These are phyloP conservation scores for Kwoniella dendrophila DNA, from an alignment of 768 basidiomycete species.

Conservation along the genomic window DNA sequence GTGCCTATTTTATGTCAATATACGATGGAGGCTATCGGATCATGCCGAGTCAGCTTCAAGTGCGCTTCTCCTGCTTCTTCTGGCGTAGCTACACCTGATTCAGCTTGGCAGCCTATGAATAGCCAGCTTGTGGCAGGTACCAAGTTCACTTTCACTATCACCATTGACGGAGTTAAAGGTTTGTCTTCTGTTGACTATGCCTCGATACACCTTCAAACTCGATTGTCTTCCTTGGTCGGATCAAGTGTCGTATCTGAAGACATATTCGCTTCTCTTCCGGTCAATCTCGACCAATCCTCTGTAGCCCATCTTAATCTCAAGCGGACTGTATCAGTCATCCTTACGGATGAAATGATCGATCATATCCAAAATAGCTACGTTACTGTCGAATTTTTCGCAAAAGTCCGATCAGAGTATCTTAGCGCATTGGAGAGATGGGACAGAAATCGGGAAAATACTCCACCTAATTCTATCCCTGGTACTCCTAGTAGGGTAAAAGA, in stretches of 20 bases:
- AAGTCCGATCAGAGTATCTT: slow-evolving; percentile 76
- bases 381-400: slow-evolving; percentile 87
- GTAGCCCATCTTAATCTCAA: slow-evolving; percentile 81
- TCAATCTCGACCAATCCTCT: slow-evolving; percentile 73
- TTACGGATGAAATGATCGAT: slow-evolving; percentile 70
- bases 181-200: slow-evolving; percentile 87
- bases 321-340: slow-evolving; percentile 75
- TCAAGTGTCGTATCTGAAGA: slow-evolving; percentile 71
- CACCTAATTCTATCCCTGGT: slow-evolving; percentile 9
- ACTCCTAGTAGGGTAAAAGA: slow-evolving; percentile 58
- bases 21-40: slow-evolving; percentile 92
- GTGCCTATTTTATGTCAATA: slow-evolving; percentile 92
- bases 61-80: slow-evolving; percentile 64
- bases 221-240: slow-evolving; percentile 83
- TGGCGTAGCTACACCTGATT: slow-evolving; percentile 38
- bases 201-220: slow-evolving; percentile 80
- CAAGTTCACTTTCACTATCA: slow-evolving; percentile 73
- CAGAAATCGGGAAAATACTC: slow-evolving; percentile 70
- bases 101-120: slow-evolving; percentile 6
- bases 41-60: slow-evolving; percentile 83
- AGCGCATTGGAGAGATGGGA: slow-evolving; percentile 92
- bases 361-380: slow-evolving; percentile 77
- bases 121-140: slow-evolving; percentile 15
- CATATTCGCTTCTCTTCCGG: slow-evolving; percentile 71
- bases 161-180: slow-evolving; percentile 84